These are phyloP conservation scores for Nidula niveotomentosa DNA, from an alignment of 1,284 basidiomycete genomes.

Conservation along the genomic window DNA sequence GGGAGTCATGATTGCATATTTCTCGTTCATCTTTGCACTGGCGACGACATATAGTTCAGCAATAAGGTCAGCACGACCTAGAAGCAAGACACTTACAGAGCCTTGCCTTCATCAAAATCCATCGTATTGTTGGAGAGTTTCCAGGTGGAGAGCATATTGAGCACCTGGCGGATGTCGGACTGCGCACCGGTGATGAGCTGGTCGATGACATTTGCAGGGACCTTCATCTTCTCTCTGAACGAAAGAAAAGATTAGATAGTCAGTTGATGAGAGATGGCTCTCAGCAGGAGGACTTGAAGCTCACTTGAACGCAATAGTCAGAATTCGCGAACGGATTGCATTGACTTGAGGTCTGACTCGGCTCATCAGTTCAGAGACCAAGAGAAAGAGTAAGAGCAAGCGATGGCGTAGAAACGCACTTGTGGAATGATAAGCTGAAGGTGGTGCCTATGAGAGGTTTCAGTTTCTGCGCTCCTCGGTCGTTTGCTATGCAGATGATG, in stretches of 20 bases:
- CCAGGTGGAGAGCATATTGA: constrained; percentile 99
- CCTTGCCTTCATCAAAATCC: constrained; percentile 90
- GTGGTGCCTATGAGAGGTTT: constrained; percentile 82
- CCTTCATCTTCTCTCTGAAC: constrained; percentile 85
- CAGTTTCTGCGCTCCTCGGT: constrained; percentile 84
- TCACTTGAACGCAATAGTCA: constrained; percentile 88
- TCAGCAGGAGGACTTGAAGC: not conserved
- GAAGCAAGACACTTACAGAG: constrained; percentile 57
- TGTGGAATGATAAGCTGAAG: constrained; percentile 75
- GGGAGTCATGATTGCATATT: constrained; percentile 88
- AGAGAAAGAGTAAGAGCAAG: constrained; percentile 2
- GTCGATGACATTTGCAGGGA: constrained; percentile 89
- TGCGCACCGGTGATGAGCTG: constrained; percentile 88
- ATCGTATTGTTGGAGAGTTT: constrained; percentile 76
- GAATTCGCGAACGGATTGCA: constrained; percentile 80
- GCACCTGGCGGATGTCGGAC: constrained; percentile 94
- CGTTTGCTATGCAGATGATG: constrained; percentile 98
- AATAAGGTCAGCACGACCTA: constrained; percentile 1
- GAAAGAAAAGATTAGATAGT: not conserved
- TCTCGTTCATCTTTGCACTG: constrained; percentile 89
- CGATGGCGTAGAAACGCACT: constrained; percentile 42
- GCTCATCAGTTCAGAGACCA: too few species aligned
- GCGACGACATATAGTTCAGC: constrained; percentile 1
- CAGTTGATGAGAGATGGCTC: constrained; percentile 1
- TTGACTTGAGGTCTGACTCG: constrained; percentile 67